These are phyloP conservation scores for Claviceps lovelessii DNA, from an alignment of 2,329 filamentous ascomycete genomes.

Conservation along the genomic window DNA sequence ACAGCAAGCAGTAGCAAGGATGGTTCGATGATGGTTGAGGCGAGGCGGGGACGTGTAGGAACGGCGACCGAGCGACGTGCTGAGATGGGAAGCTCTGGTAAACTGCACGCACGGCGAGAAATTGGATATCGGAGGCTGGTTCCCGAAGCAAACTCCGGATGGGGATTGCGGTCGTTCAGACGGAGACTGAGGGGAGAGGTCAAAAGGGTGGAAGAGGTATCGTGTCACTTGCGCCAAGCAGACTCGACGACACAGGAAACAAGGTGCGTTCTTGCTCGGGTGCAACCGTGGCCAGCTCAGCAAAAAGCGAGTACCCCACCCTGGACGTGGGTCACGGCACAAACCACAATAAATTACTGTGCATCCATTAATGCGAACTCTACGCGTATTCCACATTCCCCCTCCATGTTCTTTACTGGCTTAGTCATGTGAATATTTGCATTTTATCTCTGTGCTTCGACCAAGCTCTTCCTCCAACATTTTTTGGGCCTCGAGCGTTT, in stretches of 20 bases:
- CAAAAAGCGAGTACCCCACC: not conserved
- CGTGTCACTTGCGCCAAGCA: not conserved
- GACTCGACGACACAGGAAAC: not conserved
- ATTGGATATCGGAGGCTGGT: not conserved
- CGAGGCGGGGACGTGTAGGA: constrained; percentile 2
- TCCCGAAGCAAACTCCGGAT: constrained; percentile 1
- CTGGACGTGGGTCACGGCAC: not conserved
- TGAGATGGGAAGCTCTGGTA: constrained; percentile 4
- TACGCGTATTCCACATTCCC: no score
- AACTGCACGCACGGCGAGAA: constrained; percentile 4
- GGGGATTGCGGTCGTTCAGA: constrained; percentile 5
- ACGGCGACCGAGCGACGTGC: not conserved
- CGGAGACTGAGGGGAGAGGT: constrained; percentile 2
- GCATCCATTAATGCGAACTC: not conserved
- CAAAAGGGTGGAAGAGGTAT: constrained; percentile 3
- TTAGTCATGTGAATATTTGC: no score
- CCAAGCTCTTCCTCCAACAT: no score
- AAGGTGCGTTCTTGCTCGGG: no score
- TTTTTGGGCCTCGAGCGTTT: no score
- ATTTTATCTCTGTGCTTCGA: no score
- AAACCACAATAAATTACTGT: not conserved
- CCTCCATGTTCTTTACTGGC: no score
- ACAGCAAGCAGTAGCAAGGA: constrained; percentile 6
- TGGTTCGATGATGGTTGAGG: constrained; percentile 11
- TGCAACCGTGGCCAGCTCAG: not conserved